Evolutionary conservation across 345 rosid species (phyloP).

Genomic region (Linum lewisii): DNA sequence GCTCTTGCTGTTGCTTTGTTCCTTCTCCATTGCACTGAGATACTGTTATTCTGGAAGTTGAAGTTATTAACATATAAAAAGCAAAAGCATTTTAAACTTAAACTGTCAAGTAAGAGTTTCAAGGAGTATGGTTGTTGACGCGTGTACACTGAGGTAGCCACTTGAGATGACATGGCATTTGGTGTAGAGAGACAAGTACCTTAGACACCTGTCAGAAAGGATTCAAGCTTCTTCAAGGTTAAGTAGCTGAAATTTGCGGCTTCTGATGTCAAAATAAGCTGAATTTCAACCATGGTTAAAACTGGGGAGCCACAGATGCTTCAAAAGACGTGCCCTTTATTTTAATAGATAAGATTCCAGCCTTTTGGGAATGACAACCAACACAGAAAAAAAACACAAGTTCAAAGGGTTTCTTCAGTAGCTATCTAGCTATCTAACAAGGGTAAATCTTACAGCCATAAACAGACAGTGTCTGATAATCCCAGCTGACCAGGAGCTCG

Average conservation of each 20-base stretch:
- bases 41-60: neutral
- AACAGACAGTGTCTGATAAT: too few species aligned
- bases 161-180: neutral
- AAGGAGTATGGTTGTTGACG: neutral
- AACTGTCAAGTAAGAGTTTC: too few species aligned
- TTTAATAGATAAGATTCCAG: neutral
- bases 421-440: neutral
- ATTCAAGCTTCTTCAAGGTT: neutral
- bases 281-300: too few species aligned
- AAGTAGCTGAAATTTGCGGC: neutral
- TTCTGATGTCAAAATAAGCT: neutral
- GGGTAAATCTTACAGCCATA: too few species aligned
- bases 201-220: neutral
- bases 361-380: neutral
- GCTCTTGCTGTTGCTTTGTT: constrained; percentile 6
- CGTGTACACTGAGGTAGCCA: neutral
- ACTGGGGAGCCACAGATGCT: too few species aligned
- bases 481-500: too few species aligned
- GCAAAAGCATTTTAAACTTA: too few species aligned
- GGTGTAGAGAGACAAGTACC: neutral
- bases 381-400: too few species aligned
- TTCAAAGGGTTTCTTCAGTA: neutral
- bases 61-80: neutral
- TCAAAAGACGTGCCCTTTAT: too few species aligned
- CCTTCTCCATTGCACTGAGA: neutral